A percentile compares a stretch with the other conserved stretches of the same genome.
Evolutionary conservation across 2,329 filamentous ascomycete species (phyloP).

Genomic region (Penicillium hordei): DNA sequence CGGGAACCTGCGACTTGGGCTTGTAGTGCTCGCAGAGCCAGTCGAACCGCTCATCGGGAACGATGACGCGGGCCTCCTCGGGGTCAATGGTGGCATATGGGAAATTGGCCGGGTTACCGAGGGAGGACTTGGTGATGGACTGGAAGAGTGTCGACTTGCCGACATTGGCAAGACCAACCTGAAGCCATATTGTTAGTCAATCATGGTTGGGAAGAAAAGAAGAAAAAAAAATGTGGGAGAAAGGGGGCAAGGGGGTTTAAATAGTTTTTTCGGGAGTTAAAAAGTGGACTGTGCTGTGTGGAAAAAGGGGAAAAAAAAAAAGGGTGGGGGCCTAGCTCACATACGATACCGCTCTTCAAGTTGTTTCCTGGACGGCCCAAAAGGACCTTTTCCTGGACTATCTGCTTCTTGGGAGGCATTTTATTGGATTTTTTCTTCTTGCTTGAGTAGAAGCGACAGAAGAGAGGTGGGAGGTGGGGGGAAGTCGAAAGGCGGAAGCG

Average conservation of each 20-base stretch:
- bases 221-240: conserved; percentile 15
- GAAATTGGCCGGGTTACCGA: conserved; percentile 99
- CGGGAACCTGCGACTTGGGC: conserved; percentile 94
- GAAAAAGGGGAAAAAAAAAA: conserved; percentile 31
- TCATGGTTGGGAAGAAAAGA: conserved; percentile 17
- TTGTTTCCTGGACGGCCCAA: conserved; percentile 96
- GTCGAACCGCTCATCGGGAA: conserved; percentile 93
- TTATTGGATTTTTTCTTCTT: conserved; percentile 63
- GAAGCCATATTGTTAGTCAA: conserved; percentile 25
- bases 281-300: conserved; percentile 29
- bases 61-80: conserved; percentile 95
- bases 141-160: conserved; percentile 99
- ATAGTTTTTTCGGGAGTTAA: conserved; percentile 27
- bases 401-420: conserved; percentile 95
- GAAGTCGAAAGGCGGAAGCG: conserved; percentile 45
- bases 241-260: conserved; percentile 23
- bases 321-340: conserved; percentile 58
- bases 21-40: conserved; percentile 96
- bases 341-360: conserved; percentile 96
- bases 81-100: conserved; percentile 99
- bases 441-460: conserved; percentile 54
- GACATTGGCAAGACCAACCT: conserved; percentile 98
- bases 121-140: conserved; percentile 94
- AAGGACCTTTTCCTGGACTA: conserved; percentile 89
- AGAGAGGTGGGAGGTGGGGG: conserved; percentile 30